Conservation (phyloP, 1,284 basidiomycete genomes). For the Trichosporon ovoides region DNA sequence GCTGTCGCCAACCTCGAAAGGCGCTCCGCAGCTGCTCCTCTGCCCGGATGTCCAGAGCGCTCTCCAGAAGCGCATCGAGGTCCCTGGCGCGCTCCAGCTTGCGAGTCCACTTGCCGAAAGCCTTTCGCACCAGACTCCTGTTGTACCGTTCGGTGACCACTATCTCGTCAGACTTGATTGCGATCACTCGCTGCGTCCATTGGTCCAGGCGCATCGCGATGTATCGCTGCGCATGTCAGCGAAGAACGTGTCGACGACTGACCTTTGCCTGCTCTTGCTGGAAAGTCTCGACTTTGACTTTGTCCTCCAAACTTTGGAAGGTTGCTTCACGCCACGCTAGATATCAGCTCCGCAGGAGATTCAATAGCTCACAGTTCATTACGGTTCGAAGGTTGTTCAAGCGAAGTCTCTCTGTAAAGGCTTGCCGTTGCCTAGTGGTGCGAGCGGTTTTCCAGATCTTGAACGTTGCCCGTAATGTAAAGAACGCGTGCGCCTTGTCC, state of each 20-base stretch:
- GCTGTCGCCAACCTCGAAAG: constrained; percentile 25
- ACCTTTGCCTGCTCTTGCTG: constrained; percentile 21
- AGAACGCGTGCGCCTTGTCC: constrained; percentile 39
- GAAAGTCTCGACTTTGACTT: constrained; percentile 15
- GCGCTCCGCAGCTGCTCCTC: constrained; percentile 28
- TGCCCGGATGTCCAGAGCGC: constrained; percentile 25
- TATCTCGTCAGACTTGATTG: constrained; percentile 40
- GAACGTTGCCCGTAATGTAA: constrained; percentile 28
- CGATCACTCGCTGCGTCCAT: constrained; percentile 39
- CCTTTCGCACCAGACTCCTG: constrained; percentile 11
- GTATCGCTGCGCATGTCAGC: constrained; percentile 12
- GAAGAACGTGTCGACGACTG: not conserved
- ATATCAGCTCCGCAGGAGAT: not conserved
- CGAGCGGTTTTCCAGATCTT: constrained; percentile 27
- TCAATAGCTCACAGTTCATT: not conserved
- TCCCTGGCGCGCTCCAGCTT: constrained; percentile 15
- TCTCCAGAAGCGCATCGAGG: constrained; percentile 23
- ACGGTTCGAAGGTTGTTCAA: not conserved
- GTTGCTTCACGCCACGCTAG: constrained; percentile 17
- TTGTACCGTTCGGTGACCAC: constrained; percentile 30
- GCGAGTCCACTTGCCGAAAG: constrained; percentile 23
- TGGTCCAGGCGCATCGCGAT: constrained; percentile 17
- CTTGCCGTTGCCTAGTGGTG: constrained; percentile 16
- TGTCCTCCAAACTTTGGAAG: constrained; percentile 15
- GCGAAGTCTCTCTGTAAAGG: constrained; percentile 18